Evolutionary conservation across 164 flowering plant species (phyloP), one percentile per base, ranked within the genome.

Genomic region (Nymphaea colorata): DNA sequence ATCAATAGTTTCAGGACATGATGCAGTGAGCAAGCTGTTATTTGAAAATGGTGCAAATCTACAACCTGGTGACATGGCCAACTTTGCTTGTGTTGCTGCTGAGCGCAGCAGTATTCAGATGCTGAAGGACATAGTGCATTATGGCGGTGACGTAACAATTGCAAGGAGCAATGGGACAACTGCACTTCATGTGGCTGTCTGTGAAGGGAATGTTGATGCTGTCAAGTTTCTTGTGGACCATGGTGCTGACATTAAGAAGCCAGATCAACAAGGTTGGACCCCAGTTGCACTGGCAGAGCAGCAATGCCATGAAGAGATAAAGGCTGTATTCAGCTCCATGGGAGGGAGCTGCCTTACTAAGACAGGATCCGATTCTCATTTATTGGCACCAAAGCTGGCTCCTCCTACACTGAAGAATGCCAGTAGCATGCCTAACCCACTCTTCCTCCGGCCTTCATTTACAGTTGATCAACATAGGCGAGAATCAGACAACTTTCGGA

Each of bases 131-230:
- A 76, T 89, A 4, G 72, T 77, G 62, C 73, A 65, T 0, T 55
- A 70, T 68, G 91, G 90, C 15, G 95, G 93, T 8, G 77, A 89
- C 60, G 80, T 87, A 44, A 84, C 82, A 6, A 47, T 12, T 47
- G 55, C 55, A 6, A 47, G 12, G 7, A 4, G 55, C 5, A 12
- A 47, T 47, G 97, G 92, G 15, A 76, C 70, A 10, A 89, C 98
- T 3, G 90, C 98, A 44, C 88, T 91, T 17, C 96, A 91, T 65
- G 79, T 74, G 42, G 98, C 96, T n/a, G 96, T 89, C 12, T 78
- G 81, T 47, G 94, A 91, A 51, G 98, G 80, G 64, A 91, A 88
- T 72, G 17, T 61, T 2, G 90, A 85, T 43, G 73, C 85, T 4
- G 96, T 88, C 36, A 74, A 80, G 66, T 87, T 78, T 70, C 79